A percentile compares a stretch with the other conserved stretches of the same genome.
These are phyloP conservation scores for Paraconiothyrium sp. DNA, from an alignment of 2,329 filamentous ascomycete genomes.

Conservation along the genomic window DNA sequence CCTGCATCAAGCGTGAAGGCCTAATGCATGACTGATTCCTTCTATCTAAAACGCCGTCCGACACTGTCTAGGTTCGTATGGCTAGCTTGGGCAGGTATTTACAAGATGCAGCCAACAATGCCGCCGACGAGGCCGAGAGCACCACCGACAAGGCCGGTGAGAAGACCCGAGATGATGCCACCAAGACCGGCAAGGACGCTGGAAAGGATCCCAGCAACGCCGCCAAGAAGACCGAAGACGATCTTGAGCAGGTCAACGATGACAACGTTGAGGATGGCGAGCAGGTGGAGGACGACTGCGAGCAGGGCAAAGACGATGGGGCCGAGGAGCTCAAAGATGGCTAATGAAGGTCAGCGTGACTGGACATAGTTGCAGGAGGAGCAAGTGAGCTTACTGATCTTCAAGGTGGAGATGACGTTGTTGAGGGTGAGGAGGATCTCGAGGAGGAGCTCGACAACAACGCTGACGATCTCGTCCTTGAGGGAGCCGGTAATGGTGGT, in stretches of 20 bases:
- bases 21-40: background rate
- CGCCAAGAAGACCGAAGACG: slow-evolving; percentile 16
- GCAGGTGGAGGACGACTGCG: slow-evolving; percentile 12
- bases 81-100: background rate
- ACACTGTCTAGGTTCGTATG: background rate
- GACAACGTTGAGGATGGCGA: slow-evolving; percentile 12
- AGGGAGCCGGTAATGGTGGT: background rate
- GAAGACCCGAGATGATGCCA: background rate
- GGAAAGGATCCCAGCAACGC: slow-evolving; percentile 9
- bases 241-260: slow-evolving; percentile 9
- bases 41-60: background rate
- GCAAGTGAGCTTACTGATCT: slow-evolving; percentile 15
- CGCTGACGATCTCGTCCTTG: slow-evolving; percentile 14
- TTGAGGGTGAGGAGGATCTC: slow-evolving; percentile 20
- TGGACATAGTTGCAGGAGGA: background rate
- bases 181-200: slow-evolving; percentile 8
- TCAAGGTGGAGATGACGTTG: slow-evolving; percentile 2
- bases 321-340: slow-evolving; percentile 21
- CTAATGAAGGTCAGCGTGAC: slow-evolving; percentile 7
- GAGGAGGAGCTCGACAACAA: slow-evolving; percentile 13
- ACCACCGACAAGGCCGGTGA: slow-evolving; percentile 7
- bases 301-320: slow-evolving; percentile 12
- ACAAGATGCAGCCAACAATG: slow-evolving; percentile 11
- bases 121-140: slow-evolving; percentile 8
- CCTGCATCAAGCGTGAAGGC: background rate